phyloP scores from a whole-genome alignment of 2,329 filamentous ascomycete genomes.

The Xylaria multiplex region DNA sequence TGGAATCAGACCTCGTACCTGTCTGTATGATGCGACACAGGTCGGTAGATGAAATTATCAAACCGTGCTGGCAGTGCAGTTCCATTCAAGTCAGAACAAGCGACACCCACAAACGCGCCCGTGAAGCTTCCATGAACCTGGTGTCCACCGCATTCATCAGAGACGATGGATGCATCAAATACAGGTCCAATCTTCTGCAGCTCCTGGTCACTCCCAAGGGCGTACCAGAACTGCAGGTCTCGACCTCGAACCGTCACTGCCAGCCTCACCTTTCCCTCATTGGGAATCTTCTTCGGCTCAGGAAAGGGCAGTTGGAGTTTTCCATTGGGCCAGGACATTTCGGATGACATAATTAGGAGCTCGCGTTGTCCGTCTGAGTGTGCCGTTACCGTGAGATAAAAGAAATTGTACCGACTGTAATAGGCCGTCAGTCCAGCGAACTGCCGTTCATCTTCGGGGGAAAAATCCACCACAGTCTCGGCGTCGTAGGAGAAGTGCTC shows the following conservation, averaged over 20 bases:
- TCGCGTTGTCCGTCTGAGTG: constrained; percentile 66
- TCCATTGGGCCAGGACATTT: constrained; percentile 65
- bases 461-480: constrained; percentile 64
- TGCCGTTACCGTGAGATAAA: constrained; percentile 69
- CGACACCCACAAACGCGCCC: constrained; percentile 67
- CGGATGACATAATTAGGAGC: constrained; percentile 65
- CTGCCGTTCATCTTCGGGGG: constrained; percentile 66
- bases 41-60: constrained; percentile 63
- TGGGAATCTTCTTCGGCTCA: constrained; percentile 60
- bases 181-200: constrained; percentile 63
- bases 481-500: constrained; percentile 70
- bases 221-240: constrained; percentile 66
- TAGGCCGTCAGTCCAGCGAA: constrained; percentile 71
- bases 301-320: constrained; percentile 56
- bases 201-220: constrained; percentile 55
- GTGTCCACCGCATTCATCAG: constrained; percentile 72
- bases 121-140: constrained; percentile 71
- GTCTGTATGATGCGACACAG: constrained; percentile 58
- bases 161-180: constrained; percentile 67
- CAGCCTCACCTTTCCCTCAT: constrained; percentile 64
- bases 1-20: constrained; percentile 57
- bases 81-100: constrained; percentile 66
- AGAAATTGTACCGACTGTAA: constrained; percentile 73
- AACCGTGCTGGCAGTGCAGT: constrained; percentile 58
- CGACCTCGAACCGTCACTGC: constrained; percentile 62